These are phyloP conservation scores for Sugiyamaella qingdaonensis DNA, from an alignment of 805 yeast species.

Conservation along the genomic window DNA sequence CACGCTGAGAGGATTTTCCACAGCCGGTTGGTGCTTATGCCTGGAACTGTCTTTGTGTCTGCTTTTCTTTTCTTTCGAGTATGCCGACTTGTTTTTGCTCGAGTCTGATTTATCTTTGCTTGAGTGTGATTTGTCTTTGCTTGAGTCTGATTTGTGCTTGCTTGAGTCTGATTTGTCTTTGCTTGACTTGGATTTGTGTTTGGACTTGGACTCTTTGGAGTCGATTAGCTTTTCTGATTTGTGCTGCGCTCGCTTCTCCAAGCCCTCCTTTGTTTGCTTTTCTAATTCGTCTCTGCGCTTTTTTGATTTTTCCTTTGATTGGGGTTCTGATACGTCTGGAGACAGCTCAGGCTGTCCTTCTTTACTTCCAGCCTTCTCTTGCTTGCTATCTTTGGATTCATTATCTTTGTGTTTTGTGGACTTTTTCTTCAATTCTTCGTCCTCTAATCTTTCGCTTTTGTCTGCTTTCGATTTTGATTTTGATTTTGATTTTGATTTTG, in stretches of 20 bases:
- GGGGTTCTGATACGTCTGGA: background rate
- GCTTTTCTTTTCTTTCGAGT: slow-evolving; percentile 2
- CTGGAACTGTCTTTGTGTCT: background rate
- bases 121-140: no score
- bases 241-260: slow-evolving; percentile 8
- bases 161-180: no score
- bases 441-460: background rate
- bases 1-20: slow-evolving; percentile 1
- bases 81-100: no score
- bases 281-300: slow-evolving; percentile 1
- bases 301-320: background rate
- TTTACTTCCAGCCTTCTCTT: slow-evolving; percentile 6
- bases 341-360: slow-evolving; percentile 1
- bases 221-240: slow-evolving; percentile 8
- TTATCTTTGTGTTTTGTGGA: slow-evolving; percentile 4
- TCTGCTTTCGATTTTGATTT: slow-evolving; percentile 1
- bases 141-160: no score
- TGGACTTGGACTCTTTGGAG: slow-evolving; percentile 10
- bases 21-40: background rate
- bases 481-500: background rate
- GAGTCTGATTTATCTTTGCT: no score
- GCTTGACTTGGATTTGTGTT: slow-evolving; percentile 3
- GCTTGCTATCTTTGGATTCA: slow-evolving; percentile 7
- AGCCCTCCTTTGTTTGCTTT: slow-evolving; percentile 12
- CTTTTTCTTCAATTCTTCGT: slow-evolving; percentile 1